Evolutionary conservation across 148 eudicot species (phyloP), one percentile per base, ranked within the genome.

Genomic region (Vaccinium corymbosum): DNA sequence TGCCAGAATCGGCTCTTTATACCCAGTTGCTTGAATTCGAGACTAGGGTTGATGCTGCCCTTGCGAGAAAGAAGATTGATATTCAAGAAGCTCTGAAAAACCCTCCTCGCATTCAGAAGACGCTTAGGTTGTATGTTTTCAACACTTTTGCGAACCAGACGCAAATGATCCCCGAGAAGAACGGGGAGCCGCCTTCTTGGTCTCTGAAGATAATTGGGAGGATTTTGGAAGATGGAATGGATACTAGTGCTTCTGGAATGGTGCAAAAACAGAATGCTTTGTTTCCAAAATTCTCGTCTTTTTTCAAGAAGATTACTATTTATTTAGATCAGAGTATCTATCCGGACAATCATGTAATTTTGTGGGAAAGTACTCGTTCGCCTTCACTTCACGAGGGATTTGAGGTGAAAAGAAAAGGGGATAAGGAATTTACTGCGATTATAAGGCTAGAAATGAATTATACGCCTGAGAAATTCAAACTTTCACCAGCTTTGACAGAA

Each of bases 351-450:
- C 92, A 92, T 89, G 95, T 93, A 19, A 89, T 97, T 75, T 72
- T 89, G 82, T 97, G 99, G 99, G 99, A 97, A 76, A 91, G 86
- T 88, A 84, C 95, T 38, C 92, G 95, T 56, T 94, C 99, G 20
- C 91, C 93, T 71, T 88, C 85, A 1, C 89, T 90, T 70, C 97
- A 91, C 51, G 98, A 97, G 79, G 99, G 98, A 51, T 97, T 97
- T 85, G 98, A 94, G 90, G 92, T 97, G 82, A 93, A 92, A 89
- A 91, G 99, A 82, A 97, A 92, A 87, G 99, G 99, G 68, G 94
- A 97, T 83, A 94, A 92, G 89, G 98, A 97, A 86, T 93, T 93
- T 81, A 93, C 91, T 48, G 98, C 98, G 51, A 90, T 94, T 49
- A 83, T 97, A 81, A 91, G 97, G 85, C 87, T 97, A 52, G 99